Base-by-base conservation (phyloP, 305 asterid genomes). In the Fraxinus angustifolia region DNA sequence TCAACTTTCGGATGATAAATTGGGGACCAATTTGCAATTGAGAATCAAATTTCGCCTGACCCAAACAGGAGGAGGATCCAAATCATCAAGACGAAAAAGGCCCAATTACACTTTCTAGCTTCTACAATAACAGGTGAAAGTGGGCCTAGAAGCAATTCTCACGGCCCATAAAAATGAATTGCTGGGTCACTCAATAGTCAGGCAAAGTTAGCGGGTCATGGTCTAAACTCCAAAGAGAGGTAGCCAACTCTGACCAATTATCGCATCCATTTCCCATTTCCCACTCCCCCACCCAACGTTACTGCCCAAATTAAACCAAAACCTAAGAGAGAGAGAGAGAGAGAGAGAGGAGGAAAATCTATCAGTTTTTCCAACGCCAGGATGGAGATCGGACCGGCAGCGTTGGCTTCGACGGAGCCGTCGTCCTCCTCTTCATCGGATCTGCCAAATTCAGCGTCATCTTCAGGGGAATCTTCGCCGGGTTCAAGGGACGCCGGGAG, bases 361-460 rank as follows among this genome's bases (percentile, higher is more conserved):
- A 83, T 82, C 87, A 88, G 19, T 50, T 87, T 82, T 86, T 85
- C 87, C 90, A 83, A 87, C 91, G 88, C 75, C 85, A 82, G 85
- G 86, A 93, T 93, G 99, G 99, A 95, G 92, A 92, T 95, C 88
- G 92, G 91, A 75, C 91, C 92, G 91, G 92, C 84, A 88, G 86
- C 87, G 86, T 83, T 88, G 87, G 72, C 89, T 87, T 83, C 77
- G 88, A 80, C 73, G 80, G 90, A 28, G 87, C 67, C 74, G 87
- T 82, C 88, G 5, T 73, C 84, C 26, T 80, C 92, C 31, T 85
- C 90, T n/a, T 45, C 82, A 8, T 82, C 86, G 75, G 84, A 83
- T 78, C 82, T 86, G 28, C 75, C 82, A 16, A 87, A 65, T 48
- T 79, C 91, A 31, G 78, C 84, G 53, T 38, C 87, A 82, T 84